phyloP scores from a whole-genome alignment of 306 rosid species.

The Styphnolobium japonicum region DNA sequence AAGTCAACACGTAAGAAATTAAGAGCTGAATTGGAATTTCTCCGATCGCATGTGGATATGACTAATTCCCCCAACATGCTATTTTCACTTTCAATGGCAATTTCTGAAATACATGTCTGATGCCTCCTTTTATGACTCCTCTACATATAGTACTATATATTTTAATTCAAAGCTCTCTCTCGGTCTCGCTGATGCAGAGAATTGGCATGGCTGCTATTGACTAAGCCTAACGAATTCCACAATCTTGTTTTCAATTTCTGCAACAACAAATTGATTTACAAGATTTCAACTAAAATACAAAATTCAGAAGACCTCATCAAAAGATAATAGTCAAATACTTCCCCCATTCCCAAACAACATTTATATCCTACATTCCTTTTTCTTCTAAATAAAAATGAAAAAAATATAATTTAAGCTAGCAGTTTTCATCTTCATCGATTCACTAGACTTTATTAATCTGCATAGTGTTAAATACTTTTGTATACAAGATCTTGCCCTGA shows the following conservation, averaged over 20 bases:
- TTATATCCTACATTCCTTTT: background rate
- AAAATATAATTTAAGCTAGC: background rate
- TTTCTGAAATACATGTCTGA: background rate
- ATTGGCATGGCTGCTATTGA: slow-evolving; percentile 18
- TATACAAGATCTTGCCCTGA: background rate
- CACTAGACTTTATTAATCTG: background rate
- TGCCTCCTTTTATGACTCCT: background rate
- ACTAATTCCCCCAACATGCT: background rate
- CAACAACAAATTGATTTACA: background rate
- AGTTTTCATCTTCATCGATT: background rate
- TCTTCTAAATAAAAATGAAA: background rate
- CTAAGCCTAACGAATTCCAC: slow-evolving; percentile 19
- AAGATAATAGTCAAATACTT: slow-evolving; percentile 3
- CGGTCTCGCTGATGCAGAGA: background rate
- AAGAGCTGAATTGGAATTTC: background rate
- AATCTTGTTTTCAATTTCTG: background rate
- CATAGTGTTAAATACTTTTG: too few relatives aligned
- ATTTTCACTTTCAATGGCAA: background rate
- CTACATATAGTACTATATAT: background rate
- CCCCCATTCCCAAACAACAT: slow-evolving; percentile 2
- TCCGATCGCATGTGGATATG: background rate
- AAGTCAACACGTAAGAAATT: slow-evolving; percentile 3
- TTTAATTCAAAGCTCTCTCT: background rate
- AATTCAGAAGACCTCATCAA: slow-evolving; percentile 25
- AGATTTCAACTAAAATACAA: background rate